Base-by-base conservation (phyloP, 2,329 filamentous ascomycete species). In the Trichoderma brevicompactum region DNA sequence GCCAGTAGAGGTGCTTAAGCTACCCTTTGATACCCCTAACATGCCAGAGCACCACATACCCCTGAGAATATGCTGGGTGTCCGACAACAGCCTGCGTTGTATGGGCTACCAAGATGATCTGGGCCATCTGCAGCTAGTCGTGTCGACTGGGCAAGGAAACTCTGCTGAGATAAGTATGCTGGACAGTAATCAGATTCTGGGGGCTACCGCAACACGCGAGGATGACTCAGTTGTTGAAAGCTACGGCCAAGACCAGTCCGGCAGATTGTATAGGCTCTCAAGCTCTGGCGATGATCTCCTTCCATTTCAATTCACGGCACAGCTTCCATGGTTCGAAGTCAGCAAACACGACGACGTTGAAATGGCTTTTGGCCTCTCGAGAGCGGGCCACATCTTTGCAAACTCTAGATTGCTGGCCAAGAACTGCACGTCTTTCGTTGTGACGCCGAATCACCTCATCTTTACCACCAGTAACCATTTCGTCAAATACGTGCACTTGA, bases 401-500 rank as follows among this genome's bases (percentile, higher is more conserved):
- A 91, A 94, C 73, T 87, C 89, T 3, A 86, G 84, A 15, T 81
- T 91, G 5, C 80, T 97, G 50, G 87, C 89, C 13, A 92, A 91
- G 76, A 96, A 95, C 71, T 97, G 93, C 77, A 98, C 94, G 0
- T 99, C 95, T 0, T 98, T 97, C 71, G 76, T 93, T 6, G 79
- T 94, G 32, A 97, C 94, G 0, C 82, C 88, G 0, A 87, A 88
- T 19, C 94, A 98, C 79, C 82, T 99, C 13, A 87, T 98, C 65
- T 93, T 94, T 73, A 99, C 95, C 0, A 99, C 95, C 0, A 93
- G 89, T 66, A 93, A 93, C 69, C 94, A 98, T 75, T 82, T 97
- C 3, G 83, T 99, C 68, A 99, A 99, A 77, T 97, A 97, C 76
- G 89, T 97, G 13, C 94, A 99, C 76, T 79, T 98, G 55, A 68